These are phyloP conservation scores for Agaricus blazei DNA, from an alignment of 768 basidiomycete genomes.

Conservation along the genomic window DNA sequence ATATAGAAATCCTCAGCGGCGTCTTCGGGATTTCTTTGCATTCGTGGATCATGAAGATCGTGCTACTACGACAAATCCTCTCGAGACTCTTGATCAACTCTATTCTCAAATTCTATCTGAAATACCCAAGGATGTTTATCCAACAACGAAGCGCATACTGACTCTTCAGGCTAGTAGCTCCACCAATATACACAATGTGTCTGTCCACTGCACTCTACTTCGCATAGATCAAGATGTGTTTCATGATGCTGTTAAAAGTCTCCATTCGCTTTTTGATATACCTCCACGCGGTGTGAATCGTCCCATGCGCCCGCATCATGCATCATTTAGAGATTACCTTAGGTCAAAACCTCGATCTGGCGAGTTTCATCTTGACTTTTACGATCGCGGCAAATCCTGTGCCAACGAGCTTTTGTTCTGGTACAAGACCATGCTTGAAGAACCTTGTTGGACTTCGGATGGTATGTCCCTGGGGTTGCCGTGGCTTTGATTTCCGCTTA, in stretches of 20 bases:
- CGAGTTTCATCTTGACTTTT: not conserved
- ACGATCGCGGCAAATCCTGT: not conserved
- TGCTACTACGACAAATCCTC: not conserved
- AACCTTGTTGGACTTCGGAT: not conserved
- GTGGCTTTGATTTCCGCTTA: not conserved
- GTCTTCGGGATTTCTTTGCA: not conserved
- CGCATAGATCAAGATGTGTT: not conserved
- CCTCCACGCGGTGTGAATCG: not conserved
- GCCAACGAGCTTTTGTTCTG: not conserved
- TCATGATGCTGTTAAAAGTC: not conserved
- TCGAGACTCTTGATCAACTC: conserved; percentile 5
- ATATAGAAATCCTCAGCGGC: not conserved
- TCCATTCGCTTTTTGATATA: not conserved
- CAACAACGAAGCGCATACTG: not conserved
- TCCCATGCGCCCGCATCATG: not conserved
- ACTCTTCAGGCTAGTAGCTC: not conserved
- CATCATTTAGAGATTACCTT: not conserved
- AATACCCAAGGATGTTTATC: not conserved
- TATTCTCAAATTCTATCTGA: not conserved
- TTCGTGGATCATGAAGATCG: not conserved
- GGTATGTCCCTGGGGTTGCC: not conserved
- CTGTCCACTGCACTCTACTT: not conserved
- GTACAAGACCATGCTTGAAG: not conserved
- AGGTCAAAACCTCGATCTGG: not conserved
- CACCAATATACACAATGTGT: too few species aligned